phyloP scores from a whole-genome alignment of 768 basidiomycete species.

The Pleurotus giganteus region DNA sequence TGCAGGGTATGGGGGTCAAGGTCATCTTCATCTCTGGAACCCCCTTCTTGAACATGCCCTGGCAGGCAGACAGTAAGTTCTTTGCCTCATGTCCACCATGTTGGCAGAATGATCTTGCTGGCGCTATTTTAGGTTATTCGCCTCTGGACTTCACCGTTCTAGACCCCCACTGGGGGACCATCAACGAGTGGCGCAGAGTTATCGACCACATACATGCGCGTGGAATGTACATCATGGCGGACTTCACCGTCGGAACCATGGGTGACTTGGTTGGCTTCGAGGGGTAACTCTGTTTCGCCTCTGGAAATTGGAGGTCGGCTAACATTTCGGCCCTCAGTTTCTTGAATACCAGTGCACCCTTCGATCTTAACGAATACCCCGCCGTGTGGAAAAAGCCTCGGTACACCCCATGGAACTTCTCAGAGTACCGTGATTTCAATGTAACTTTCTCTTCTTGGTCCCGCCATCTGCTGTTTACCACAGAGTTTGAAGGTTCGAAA shows the following conservation, averaged over 20 bases:
- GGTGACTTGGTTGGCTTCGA: slow-evolving; percentile 82
- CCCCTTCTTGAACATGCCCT: slow-evolving; percentile 92
- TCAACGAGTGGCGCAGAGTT: slow-evolving; percentile 73
- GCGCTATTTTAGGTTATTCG: slow-evolving; percentile 70
- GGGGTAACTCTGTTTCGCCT: slow-evolving; percentile 50
- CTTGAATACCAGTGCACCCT: slow-evolving; percentile 80
- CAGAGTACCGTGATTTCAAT: slow-evolving; percentile 79
- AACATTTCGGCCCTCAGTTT: slow-evolving; percentile 51
- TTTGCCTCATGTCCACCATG: slow-evolving; percentile 4
- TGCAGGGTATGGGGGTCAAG: slow-evolving; percentile 84
- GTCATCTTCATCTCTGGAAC: slow-evolving; percentile 92
- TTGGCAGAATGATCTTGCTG: slow-evolving; percentile 12
- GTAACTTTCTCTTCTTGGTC: slow-evolving; percentile 33
- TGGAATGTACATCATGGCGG: slow-evolving; percentile 90
- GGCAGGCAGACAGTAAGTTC: slow-evolving; percentile 90
- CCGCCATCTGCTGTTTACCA: slow-evolving; percentile 4
- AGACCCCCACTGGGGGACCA: slow-evolving; percentile 90
- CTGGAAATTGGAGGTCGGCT: no score
- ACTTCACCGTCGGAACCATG: slow-evolving; percentile 95
- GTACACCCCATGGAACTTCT: slow-evolving; percentile 85
- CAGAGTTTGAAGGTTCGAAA: slow-evolving; percentile 54
- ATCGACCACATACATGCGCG: slow-evolving; percentile 76
- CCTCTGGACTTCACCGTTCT: slow-evolving; percentile 87
- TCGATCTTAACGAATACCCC: slow-evolving; percentile 70
- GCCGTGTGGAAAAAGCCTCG: slow-evolving; percentile 71